Evolutionary conservation across 805 yeast species (phyloP).

Genomic region (Hanseniaspora clermontiae): DNA sequence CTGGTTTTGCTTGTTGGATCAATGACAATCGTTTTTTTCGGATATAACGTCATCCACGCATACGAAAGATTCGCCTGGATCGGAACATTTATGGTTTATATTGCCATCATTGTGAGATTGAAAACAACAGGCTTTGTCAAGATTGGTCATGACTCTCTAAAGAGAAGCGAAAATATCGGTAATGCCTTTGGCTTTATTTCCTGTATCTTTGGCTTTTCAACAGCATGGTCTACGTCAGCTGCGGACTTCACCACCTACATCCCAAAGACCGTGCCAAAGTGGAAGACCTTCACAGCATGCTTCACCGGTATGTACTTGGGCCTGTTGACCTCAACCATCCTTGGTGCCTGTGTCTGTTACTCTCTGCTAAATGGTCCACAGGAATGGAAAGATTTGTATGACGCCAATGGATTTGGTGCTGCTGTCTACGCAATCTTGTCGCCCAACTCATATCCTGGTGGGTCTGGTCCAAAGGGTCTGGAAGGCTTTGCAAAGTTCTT

Average conservation of each 20-base stretch:
- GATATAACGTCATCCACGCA: slow-evolving; percentile 66
- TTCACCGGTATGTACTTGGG: slow-evolving; percentile 54
- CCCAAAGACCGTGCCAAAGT: slow-evolving; percentile 48
- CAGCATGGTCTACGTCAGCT: slow-evolving; percentile 91
- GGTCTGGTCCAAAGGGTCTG: slow-evolving; percentile 42
- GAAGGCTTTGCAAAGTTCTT: slow-evolving; percentile 85
- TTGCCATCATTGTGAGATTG: slow-evolving; percentile 68
- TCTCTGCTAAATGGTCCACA: slow-evolving; percentile 39
- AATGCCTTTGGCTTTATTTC: slow-evolving; percentile 73
- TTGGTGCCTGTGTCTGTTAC: slow-evolving; percentile 80
- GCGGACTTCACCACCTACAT: slow-evolving; percentile 86
- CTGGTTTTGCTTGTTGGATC: slow-evolving; percentile 56
- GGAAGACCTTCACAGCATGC: slow-evolving; percentile 51
- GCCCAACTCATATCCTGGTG: slow-evolving; percentile 38
- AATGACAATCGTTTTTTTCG: slow-evolving; percentile 66
- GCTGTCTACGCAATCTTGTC: slow-evolving; percentile 66
- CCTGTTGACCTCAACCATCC: slow-evolving; percentile 53
- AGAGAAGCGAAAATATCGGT: slow-evolving; percentile 56
- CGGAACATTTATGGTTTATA: slow-evolving; percentile 59
- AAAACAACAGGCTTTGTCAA: slow-evolving; percentile 37
- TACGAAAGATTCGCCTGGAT: slow-evolving; percentile 84
- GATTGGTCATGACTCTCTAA: slow-evolving; percentile 39
- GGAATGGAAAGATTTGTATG: slow-evolving; percentile 39
- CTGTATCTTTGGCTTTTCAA: slow-evolving; percentile 72
- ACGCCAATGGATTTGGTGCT: slow-evolving; percentile 60